phyloP scores from a whole-genome alignment of 1,284 basidiomycete species.

The Melampsora americana region DNA sequence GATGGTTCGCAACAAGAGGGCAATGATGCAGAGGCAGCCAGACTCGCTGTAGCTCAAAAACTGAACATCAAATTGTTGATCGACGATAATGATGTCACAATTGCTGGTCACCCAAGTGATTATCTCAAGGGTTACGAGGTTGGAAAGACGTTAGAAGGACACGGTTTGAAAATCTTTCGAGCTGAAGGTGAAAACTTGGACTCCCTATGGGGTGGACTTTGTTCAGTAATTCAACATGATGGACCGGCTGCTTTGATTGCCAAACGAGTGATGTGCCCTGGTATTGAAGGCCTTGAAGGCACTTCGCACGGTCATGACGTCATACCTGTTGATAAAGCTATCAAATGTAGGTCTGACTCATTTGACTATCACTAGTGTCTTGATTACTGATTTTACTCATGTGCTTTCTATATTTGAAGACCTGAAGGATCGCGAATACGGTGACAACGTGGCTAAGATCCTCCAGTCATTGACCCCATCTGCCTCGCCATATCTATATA shows the following conservation, averaged over 20 bases:
- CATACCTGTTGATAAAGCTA: slow-evolving; percentile 45
- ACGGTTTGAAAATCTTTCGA: slow-evolving; percentile 70
- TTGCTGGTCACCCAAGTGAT: slow-evolving; percentile 71
- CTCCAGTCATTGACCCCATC: no score
- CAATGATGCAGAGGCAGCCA: slow-evolving; percentile 79
- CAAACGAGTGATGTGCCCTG: slow-evolving; percentile 75
- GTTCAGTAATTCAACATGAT: slow-evolving; percentile 60
- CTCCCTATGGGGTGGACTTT: slow-evolving; percentile 67
- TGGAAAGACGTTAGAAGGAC: slow-evolving; percentile 68
- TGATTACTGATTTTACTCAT: no score
- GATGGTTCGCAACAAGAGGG: slow-evolving; percentile 85
- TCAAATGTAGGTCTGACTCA: slow-evolving; percentile 36
- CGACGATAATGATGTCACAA: slow-evolving; percentile 82
- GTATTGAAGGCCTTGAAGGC: slow-evolving; percentile 72
- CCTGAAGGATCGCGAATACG: no score
- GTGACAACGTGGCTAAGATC: no score
- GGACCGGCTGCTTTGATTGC: slow-evolving; percentile 76
- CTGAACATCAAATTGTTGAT: slow-evolving; percentile 78
- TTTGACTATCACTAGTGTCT: no score
- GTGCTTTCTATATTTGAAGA: no score
- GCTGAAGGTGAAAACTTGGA: slow-evolving; percentile 74
- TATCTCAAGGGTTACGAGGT: slow-evolving; percentile 74
- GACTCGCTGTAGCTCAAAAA: slow-evolving; percentile 73
- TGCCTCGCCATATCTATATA: no score
- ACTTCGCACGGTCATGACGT: slow-evolving; percentile 73